A percentile compares a stretch with the other conserved stretches of the same genome.
phyloP scores from a whole-genome alignment of 108 stramenopile genomes.

The Conticribra guillardii region DNA sequence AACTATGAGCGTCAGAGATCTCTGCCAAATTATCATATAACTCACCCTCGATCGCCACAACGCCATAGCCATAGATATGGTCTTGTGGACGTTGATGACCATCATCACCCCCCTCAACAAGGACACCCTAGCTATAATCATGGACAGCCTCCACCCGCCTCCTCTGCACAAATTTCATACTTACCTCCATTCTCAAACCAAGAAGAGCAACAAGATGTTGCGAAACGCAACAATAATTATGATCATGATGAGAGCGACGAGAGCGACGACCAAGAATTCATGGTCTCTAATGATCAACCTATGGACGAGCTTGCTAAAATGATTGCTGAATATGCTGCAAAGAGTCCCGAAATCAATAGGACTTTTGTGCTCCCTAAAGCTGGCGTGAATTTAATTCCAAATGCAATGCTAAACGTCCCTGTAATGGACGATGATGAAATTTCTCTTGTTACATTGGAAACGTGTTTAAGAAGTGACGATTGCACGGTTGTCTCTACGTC shows the following conservation, averaged over 20 bases:
- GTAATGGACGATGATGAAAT: constrained; percentile 14
- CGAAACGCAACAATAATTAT: background rate
- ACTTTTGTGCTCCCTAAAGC: background rate
- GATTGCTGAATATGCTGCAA: background rate
- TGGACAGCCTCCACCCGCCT: background rate
- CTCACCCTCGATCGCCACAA: no score
- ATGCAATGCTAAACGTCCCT: background rate
- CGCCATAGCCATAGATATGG: no score
- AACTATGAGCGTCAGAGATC: background rate
- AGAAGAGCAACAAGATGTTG: background rate
- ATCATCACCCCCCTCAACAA: no score
- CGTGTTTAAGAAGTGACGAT: constrained; percentile 4
- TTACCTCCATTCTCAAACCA: no score
- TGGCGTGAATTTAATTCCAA: constrained; percentile 3
- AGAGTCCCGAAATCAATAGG: background rate
- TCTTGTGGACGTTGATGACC: no score
- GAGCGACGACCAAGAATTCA: background rate
- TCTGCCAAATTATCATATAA: no score
- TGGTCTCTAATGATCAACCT: background rate
- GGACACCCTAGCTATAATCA: no score
- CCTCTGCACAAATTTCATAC: background rate
- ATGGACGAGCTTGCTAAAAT: constrained; percentile 17
- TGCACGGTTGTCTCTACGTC: background rate
- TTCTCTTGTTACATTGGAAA: constrained; percentile 9
- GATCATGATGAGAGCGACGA: background rate